Evolutionary conservation across 2,329 filamentous ascomycete species (phyloP), one percentile per base, ranked within the genome.

Genomic region (Phialemoniopsis sp.): DNA sequence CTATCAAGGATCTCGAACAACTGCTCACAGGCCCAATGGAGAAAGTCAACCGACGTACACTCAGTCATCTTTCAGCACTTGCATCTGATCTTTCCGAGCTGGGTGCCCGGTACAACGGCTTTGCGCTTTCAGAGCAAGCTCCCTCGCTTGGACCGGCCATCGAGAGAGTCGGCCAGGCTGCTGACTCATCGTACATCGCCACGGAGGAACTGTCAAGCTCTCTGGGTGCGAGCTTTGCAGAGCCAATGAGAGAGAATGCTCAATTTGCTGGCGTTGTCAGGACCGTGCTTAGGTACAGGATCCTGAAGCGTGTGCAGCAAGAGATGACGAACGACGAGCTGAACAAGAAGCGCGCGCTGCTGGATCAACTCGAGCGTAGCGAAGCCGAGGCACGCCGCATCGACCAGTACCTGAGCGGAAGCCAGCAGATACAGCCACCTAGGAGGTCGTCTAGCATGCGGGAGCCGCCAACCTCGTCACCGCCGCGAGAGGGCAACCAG

Each of bases 241-340:
- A 98, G 57, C 93, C 93, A 1, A 96, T 98, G 89, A 80, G 94
- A 40, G 93, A 98, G 65, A 95, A 89, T 54, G 90, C 93, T 12
- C 93, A 98, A 56, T 98, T 98, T 59, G 93, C 93, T 1, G 88
- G 93, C 10, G 89, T 98, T 1, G 93, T 98, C 4, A 81, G 90
- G 32, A 87, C 73, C 48, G 91, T 98, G 28, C 69, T 98, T 39
- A 80, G 87, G 48, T 98, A 96, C 59, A 76, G 93, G 13, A 85
- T 97, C 3, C 68, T 96, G 46, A 98, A 98, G 68, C 79, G 93
- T 34, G 88, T 98, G 38, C 93, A 98, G 58, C 89, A 97, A 60
- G 93, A 98, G 57, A 91, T 97, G 82, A 97, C 93, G 2, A 84
- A 85, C 33, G 93, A 98, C 43, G 90, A 98, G 53, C 72, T 98